A percentile compares a stretch with the other conserved stretches of the same genome.
Evolutionary conservation across 257 asterid genomes (phyloP).

Genomic region (Solanum phureja): DNA sequence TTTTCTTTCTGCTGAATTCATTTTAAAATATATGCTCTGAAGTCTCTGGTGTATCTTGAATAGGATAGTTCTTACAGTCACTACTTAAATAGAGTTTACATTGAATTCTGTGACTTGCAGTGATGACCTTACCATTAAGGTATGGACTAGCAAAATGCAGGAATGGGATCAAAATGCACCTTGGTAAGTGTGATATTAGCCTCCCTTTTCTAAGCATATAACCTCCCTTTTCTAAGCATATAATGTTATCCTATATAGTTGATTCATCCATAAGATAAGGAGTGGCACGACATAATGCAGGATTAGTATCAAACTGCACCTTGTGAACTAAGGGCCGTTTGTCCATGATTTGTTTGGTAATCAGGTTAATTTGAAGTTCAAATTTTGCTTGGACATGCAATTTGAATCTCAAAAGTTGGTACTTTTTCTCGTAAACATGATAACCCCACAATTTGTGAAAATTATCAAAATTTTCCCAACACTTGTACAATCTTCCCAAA

Average conservation of each 20-base stretch:
- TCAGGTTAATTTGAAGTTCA: neutral
- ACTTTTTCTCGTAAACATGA: neutral
- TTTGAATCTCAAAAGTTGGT: neutral
- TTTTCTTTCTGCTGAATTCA: neutral
- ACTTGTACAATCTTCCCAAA: neutral
- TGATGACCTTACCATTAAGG: slow-evolving; percentile 81
- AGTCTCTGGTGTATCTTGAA: neutral
- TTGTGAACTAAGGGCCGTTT: neutral
- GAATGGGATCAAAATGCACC: slow-evolving; percentile 41
- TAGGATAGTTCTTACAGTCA: neutral
- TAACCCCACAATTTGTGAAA: neutral
- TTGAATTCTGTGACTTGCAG: slow-evolving; percentile 28
- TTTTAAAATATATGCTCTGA: neutral
- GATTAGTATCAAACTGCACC: neutral
- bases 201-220: neutral
- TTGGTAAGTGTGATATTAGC: slow-evolving; percentile 50
- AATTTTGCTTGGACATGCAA: neutral
- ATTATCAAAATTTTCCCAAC: neutral
- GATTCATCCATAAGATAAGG: neutral
- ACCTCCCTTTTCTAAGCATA: neutral
- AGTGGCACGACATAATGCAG: neutral
- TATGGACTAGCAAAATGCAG: slow-evolving; percentile 64
- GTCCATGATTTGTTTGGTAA: neutral
- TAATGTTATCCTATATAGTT: neutral
- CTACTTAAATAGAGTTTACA: neutral